These are phyloP conservation scores for Paralagenidium karlingii DNA, from an alignment of 352 stramenopile genomes.

Conservation along the genomic window DNA sequence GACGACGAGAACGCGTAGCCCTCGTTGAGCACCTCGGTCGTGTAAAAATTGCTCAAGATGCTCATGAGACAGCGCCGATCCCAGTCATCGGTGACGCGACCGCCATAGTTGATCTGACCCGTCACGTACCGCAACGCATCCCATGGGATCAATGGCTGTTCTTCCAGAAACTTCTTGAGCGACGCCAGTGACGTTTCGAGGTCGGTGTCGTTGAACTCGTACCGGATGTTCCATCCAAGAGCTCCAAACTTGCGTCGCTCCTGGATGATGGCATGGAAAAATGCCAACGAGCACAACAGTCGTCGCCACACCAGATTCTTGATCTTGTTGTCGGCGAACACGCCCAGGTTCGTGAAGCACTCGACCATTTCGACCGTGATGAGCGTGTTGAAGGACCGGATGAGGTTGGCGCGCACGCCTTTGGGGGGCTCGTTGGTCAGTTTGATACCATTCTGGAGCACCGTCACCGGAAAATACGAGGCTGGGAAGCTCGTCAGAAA, in stretches of 20 bases:
- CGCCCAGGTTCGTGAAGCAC: slow-evolving; percentile 28
- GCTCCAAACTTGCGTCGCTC: slow-evolving; percentile 90
- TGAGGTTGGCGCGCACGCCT: slow-evolving; percentile 81
- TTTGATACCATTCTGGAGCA: slow-evolving; percentile 90
- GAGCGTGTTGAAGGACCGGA: slow-evolving; percentile 82
- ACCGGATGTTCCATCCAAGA: slow-evolving; percentile 93
- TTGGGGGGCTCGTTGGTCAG: slow-evolving; percentile 90
- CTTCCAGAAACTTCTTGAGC: slow-evolving; percentile 84
- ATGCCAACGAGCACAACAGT: slow-evolving; percentile 78
- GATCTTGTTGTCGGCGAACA: slow-evolving; percentile 41
- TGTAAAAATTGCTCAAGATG: slow-evolving; percentile 89
- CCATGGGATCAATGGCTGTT: slow-evolving; percentile 87
- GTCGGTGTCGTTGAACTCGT: slow-evolving; percentile 94
- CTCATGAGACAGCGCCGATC: slow-evolving; percentile 88
- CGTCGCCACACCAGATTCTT: slow-evolving; percentile 82
- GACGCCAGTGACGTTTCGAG: slow-evolving; percentile 88
- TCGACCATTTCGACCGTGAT: slow-evolving; percentile 65
- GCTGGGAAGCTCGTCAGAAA: slow-evolving; percentile 90
- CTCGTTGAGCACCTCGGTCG: slow-evolving; percentile 54
- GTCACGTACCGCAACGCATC: slow-evolving; percentile 90
- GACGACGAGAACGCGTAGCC: slow-evolving; percentile 84
- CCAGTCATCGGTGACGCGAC: slow-evolving; percentile 93
- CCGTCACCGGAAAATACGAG: slow-evolving; percentile 86
- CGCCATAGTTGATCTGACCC: slow-evolving; percentile 93
- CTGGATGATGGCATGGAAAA: slow-evolving; percentile 93